phyloP scores from a whole-genome alignment of 1,284 basidiomycete genomes.

The Pholiota adiposa region DNA sequence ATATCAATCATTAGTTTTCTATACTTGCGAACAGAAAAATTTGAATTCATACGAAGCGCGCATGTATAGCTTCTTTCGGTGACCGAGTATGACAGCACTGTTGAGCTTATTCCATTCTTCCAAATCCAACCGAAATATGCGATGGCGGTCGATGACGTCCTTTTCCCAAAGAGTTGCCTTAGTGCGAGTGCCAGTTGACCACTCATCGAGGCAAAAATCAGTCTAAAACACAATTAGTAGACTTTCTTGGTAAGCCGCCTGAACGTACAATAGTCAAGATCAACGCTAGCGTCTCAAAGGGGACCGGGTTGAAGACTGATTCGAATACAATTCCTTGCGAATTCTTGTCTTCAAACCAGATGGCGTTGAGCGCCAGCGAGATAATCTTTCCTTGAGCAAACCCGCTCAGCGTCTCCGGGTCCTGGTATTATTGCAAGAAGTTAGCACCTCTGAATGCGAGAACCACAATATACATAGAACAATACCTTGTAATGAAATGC shows the following conservation, averaged over 20 bases:
- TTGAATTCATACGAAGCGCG: constrained; percentile 11
- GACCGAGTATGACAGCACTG: background rate
- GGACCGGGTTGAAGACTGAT: constrained; percentile 22
- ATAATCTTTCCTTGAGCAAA: constrained; percentile 14
- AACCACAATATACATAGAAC: background rate
- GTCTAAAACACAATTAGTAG: constrained; percentile 9
- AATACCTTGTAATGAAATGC: constrained; percentile 17
- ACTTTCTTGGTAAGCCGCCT: background rate
- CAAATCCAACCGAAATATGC: constrained; percentile 17
- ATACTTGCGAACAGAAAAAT: background rate
- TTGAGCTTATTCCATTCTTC: constrained; percentile 17
- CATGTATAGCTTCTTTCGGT: constrained; percentile 9
- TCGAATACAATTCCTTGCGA: constrained; percentile 20
- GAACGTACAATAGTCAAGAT: constrained; percentile 22
- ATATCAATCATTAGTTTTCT: background rate
- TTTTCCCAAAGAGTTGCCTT: constrained; percentile 20
- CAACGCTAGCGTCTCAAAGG: constrained; percentile 20
- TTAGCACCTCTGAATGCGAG: background rate
- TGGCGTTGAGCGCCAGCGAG: background rate
- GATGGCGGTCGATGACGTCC: constrained; percentile 7
- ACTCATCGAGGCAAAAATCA: constrained; percentile 23
- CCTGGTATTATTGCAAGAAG: too few relatives aligned
- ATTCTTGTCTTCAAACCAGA: constrained; percentile 15
- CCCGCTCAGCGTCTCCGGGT: constrained; percentile 1
- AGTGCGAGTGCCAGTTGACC: constrained; percentile 17